Conservation (phyloP, 2,329 filamentous ascomycete species). For the Diaporthe batatas region DNA sequence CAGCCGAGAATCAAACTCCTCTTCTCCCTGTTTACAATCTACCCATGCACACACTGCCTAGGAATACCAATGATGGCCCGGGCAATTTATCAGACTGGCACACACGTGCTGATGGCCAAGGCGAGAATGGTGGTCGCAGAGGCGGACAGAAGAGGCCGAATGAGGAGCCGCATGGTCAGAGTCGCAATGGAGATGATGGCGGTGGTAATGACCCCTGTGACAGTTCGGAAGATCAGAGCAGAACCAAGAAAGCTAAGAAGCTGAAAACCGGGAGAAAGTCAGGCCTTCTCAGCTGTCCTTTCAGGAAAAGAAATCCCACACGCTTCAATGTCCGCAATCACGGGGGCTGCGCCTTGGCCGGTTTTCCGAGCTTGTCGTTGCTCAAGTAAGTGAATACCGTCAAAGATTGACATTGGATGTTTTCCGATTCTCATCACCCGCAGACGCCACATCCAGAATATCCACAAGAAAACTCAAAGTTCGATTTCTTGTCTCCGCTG, state of each 20-base stretch:
- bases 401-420: accelerated
- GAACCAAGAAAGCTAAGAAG: not conserved
- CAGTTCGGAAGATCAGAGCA: not conserved
- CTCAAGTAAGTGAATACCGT: slow-evolving; percentile 15
- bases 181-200: no score
- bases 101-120: accelerated
- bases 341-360: not conserved
- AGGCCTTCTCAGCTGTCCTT: not conserved
- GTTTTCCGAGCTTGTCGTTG: not conserved
- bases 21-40: not conserved
- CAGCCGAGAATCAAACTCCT: accelerated
- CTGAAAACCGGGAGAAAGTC: not conserved
- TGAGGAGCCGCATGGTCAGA: not conserved
- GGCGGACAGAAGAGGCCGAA: slow-evolving; percentile 1
- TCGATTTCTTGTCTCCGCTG: slow-evolving; percentile 1
- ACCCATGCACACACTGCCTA: not conserved
- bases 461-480: not conserved
- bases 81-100: not conserved
- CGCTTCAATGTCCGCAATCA: slow-evolving; percentile 24
- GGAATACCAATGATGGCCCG: not conserved
- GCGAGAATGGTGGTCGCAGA: not conserved
- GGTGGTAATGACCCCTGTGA: not conserved
- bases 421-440: not conserved
- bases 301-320: slow-evolving; percentile 15
- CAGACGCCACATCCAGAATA: slow-evolving; percentile 13